Conservation (phyloP, 2,329 filamentous ascomycete genomes). For the Aspergillus pseudoviridinutans region DNA sequence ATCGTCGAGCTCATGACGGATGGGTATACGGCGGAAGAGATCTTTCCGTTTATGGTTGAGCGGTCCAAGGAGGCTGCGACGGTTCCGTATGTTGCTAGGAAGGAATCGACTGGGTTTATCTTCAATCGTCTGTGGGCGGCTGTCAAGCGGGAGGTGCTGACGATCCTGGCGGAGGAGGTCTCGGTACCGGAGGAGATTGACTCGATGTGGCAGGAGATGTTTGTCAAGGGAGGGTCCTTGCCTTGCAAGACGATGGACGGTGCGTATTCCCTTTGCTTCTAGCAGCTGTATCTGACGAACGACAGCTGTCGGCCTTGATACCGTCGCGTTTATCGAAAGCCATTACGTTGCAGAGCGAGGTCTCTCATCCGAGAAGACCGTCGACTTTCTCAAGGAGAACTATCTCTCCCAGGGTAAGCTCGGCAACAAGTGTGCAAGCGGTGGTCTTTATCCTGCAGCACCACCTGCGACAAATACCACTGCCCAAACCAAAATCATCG, state of each 20-base stretch:
- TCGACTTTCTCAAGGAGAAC: constrained; percentile 44
- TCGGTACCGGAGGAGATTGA: constrained; percentile 50
- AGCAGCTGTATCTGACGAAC: not conserved
- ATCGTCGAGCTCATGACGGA: constrained; percentile 54
- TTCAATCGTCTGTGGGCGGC: constrained; percentile 57
- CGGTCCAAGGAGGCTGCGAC: constrained; percentile 40
- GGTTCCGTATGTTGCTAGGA: constrained; percentile 41
- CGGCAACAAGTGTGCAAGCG: constrained; percentile 42
- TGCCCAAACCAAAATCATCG: constrained; percentile 10
- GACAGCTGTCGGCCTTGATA: constrained; percentile 48
- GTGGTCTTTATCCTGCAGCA: constrained; percentile 37
- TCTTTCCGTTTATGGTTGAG: constrained; percentile 46
- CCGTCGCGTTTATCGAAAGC: constrained; percentile 51
- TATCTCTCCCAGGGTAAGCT: constrained; percentile 48
- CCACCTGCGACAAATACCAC: not conserved
- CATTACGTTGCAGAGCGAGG: constrained; percentile 51
- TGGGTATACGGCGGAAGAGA: constrained; percentile 40
- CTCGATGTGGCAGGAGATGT: constrained; percentile 42
- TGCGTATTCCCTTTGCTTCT: constrained; percentile 8
- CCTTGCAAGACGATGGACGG: constrained; percentile 47
- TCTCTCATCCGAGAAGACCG: constrained; percentile 36
- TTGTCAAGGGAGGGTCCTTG: constrained; percentile 25
- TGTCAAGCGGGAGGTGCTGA: constrained; percentile 51
- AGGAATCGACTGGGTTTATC: constrained; percentile 52
- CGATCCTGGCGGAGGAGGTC: constrained; percentile 50